Percentiles rank a stretch among this genome's conserved stretches.
Evolutionary conservation across 2,329 filamentous ascomycete species (phyloP).

Genomic region (Claviceps sp.): DNA sequence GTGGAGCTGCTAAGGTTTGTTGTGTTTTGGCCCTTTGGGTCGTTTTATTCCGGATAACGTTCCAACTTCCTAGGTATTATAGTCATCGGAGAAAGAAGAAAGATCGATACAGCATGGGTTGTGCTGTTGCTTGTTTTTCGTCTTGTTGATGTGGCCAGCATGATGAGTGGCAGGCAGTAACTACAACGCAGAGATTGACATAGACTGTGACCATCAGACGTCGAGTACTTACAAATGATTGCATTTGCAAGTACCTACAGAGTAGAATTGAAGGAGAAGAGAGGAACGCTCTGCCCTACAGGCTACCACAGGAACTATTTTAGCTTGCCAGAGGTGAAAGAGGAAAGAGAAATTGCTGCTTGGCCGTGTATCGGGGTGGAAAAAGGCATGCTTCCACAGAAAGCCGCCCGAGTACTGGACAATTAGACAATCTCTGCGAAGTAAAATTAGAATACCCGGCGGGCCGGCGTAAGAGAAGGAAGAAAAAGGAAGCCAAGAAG

Average conservation of each 20-base stretch:
- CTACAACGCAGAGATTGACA: neutral
- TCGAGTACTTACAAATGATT: neutral
- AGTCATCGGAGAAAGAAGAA: neutral
- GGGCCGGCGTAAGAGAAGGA: neutral
- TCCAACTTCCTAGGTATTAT: neutral
- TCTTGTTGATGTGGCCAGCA: neutral
- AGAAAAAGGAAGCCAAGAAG: neutral
- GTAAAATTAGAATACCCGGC: neutral
- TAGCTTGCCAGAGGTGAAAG: neutral
- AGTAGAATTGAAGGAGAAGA: neutral
- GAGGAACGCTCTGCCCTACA: neutral
- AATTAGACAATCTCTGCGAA: too few species aligned
- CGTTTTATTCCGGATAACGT: neutral
- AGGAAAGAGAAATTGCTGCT: neutral
- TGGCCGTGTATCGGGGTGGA: neutral
- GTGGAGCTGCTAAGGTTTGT: neutral
- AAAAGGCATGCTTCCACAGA: neutral
- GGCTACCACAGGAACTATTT: neutral
- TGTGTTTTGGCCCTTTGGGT: neutral
- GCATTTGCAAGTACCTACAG: neutral
- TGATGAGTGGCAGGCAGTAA: neutral
- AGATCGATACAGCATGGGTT: neutral
- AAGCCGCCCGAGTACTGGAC: neutral
- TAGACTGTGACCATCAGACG: neutral
- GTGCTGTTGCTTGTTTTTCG: neutral